These are phyloP conservation scores for Rubia yunnanensis DNA, from an alignment of 257 asterid species.

Conservation along the genomic window DNA sequence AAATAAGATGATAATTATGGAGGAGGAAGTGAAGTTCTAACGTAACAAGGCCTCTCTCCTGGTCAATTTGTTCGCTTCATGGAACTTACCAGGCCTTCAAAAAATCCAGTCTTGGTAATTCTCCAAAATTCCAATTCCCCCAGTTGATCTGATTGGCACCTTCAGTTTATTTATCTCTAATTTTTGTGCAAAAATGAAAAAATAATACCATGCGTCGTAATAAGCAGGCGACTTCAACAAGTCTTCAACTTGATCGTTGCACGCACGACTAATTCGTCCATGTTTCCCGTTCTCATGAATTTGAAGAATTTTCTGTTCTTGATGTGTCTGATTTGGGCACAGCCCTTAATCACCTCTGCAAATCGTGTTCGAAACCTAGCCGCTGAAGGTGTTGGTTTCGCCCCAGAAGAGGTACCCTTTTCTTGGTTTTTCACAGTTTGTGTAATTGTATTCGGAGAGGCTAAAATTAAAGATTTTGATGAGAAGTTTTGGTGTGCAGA, in stretches of 20 bases:
- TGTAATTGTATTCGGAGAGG: background rate
- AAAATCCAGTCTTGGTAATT: background rate
- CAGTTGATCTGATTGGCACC: background rate
- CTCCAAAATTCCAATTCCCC: background rate
- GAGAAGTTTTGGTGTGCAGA: conserved; percentile 10
- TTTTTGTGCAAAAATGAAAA: background rate
- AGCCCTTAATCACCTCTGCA: conserved; percentile 4
- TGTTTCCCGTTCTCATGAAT: background rate
- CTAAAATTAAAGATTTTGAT: background rate
- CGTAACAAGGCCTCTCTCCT: no score
- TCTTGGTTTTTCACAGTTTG: background rate
- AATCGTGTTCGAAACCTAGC: conserved; percentile 4
- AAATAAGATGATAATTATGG: no score
- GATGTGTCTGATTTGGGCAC: conserved; percentile 10
- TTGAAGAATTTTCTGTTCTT: background rate
- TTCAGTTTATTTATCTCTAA: background rate
- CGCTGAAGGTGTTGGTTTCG: conserved; percentile 6
- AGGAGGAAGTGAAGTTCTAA: no score
- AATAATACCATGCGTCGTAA: conserved; percentile 5
- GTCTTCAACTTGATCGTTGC: conserved; percentile 2
- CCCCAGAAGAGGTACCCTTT: conserved; percentile 13
- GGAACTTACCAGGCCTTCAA: background rate
- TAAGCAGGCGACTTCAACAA: background rate
- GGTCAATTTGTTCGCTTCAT: conserved; percentile 5
- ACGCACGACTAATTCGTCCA: background rate